Percentiles rank a stretch among this genome's conserved stretches.
Evolutionary conservation across 257 asterid species (phyloP).

Genomic region (Nyctanthes arbortristis): DNA sequence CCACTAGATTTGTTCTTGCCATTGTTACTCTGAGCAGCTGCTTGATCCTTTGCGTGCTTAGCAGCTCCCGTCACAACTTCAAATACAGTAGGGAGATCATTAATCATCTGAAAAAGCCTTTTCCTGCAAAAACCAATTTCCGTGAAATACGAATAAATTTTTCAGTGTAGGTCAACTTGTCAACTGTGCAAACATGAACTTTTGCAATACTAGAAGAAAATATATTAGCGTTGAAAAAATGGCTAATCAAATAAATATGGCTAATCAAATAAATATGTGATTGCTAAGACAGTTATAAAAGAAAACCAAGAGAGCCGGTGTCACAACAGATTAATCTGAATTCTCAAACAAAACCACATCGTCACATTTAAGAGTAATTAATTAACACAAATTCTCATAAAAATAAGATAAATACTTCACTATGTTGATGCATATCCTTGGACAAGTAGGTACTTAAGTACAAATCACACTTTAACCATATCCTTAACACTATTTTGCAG

Average conservation of each 20-base stretch:
- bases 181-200: background rate
- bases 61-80: conserved; percentile 63
- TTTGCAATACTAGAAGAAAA: background rate
- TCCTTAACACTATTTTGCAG: background rate
- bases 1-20: conserved; percentile 52
- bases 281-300: background rate
- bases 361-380: no score
- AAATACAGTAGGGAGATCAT: conserved; percentile 63
- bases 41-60: conserved; percentile 43
- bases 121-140: conserved; percentile 44
- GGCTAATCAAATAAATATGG: no score
- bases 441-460: no score
- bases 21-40: conserved; percentile 41
- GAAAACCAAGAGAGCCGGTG: background rate
- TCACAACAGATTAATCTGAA: background rate
- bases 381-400: no score
- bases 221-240: background rate
- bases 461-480: no score
- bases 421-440: background rate
- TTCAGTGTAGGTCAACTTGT: conserved; percentile 15
- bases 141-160: conserved; percentile 47
- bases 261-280: background rate
- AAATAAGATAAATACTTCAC: background rate
- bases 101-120: conserved; percentile 79
- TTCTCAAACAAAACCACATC: background rate